Evolutionary conservation across 768 basidiomycete species (phyloP), one percentile per base, ranked within the genome.

Genomic region (Amanita rimosa): DNA sequence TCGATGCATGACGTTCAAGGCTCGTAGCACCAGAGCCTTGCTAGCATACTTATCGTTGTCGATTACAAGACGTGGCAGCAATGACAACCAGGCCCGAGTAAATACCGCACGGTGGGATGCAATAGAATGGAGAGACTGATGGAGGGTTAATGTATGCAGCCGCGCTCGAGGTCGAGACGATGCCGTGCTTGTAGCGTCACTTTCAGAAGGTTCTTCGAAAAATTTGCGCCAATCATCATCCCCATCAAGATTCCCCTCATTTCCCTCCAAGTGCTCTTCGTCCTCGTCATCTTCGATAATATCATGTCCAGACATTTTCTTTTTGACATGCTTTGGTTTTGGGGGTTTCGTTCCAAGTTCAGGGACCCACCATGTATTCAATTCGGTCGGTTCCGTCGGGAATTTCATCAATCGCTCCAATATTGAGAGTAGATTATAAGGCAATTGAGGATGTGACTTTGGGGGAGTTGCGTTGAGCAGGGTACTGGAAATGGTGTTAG

Each of bases 221-320:
- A 86, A 92, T 57, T 77, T 85, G 22, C 83, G 74, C 89, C 89
- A 94, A 58, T 93, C 82, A 40, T 78, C 76, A 16, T 76, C 72
- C 16, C 17, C 76, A 17, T 75, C 72, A 5, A 5, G 2, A 33
- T 51, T 65, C 17, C 64, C 64, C 11, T 58, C 63, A 5, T 60
- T 60, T 6, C 64, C 63, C 8, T 65, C 62, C 1, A 56, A 56
- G 9, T 54, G 57, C 36, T 61, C 62, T 26, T 57, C 65, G 9
- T 63, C 59, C 1, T 58, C 62, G 2, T 68, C 71, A 11, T 72
- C 69, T 7, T 62, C 64, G 4, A 63, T 64, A 11, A 57, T 60
- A 1, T 62, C 67, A 6, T 43, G 57, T n/a, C 62, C 60, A 1
- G 56, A 59, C 3, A 58, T 55, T 2, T 53, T 58, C 36, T 69